Percentiles rank a stretch among this genome's conserved stretches.
Conservation (phyloP, 2,329 filamentous ascomycete genomes). For the Verticillium dahliae region DNA sequence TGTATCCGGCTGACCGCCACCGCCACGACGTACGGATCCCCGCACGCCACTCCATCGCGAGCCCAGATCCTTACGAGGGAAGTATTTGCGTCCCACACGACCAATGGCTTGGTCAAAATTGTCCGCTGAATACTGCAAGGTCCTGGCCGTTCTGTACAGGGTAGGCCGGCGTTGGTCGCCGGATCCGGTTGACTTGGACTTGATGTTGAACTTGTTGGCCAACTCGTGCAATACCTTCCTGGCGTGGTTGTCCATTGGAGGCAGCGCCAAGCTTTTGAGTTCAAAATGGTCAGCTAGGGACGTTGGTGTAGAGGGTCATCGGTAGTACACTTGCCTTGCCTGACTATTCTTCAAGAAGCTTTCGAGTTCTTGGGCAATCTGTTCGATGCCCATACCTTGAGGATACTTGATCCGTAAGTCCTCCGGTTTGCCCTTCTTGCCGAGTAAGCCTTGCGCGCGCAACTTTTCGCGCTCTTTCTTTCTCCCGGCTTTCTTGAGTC, state of each 20-base stretch:
- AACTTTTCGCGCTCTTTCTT: slow-evolving; percentile 66
- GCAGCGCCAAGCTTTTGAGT: slow-evolving; percentile 57
- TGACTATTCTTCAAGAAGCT: slow-evolving; percentile 57
- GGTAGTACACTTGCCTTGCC: slow-evolving; percentile 3
- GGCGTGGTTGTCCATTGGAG: slow-evolving; percentile 74
- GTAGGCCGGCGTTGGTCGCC: slow-evolving; percentile 69
- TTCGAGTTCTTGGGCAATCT: slow-evolving; percentile 67
- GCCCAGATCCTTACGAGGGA: slow-evolving; percentile 41
- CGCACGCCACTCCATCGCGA: not conserved
- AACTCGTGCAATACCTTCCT: slow-evolving; percentile 77
- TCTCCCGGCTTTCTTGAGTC: slow-evolving; percentile 62
- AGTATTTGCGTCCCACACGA: slow-evolving; percentile 45
- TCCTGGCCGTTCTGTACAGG: slow-evolving; percentile 67
- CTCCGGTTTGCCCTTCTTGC: slow-evolving; percentile 46
- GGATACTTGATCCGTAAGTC: slow-evolving; percentile 66
- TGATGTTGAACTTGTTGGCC: slow-evolving; percentile 67
- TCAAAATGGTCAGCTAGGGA: slow-evolving; percentile 1
- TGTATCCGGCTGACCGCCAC: slow-evolving; percentile 30
- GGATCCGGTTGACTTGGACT: slow-evolving; percentile 75
- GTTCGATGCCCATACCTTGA: slow-evolving; percentile 61
- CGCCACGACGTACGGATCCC: slow-evolving; percentile 7
- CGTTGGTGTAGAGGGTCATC: not conserved
- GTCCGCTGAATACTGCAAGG: slow-evolving; percentile 51
- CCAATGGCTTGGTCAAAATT: slow-evolving; percentile 42
- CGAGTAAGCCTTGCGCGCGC: slow-evolving; percentile 59